Conservation (phyloP, 2,329 filamentous ascomycete species). For the Grosmannia clavigera region DNA sequence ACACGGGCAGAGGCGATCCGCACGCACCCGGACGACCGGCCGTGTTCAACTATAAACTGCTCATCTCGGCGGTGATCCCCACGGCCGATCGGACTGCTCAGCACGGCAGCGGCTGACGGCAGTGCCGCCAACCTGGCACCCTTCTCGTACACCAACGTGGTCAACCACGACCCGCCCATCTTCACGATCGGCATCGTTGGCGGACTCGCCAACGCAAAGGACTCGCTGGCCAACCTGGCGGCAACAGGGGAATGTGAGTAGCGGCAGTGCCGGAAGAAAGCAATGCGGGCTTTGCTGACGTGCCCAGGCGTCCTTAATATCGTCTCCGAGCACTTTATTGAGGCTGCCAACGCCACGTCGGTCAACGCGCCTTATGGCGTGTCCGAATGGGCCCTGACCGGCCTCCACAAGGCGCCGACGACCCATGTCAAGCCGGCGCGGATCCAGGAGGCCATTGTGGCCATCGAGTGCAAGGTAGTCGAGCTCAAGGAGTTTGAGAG, state of each 20-base stretch:
- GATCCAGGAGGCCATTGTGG: conserved; percentile 72
- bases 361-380: conserved; percentile 67
- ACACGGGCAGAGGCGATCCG: conserved; percentile 76
- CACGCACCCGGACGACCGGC: conserved; percentile 56
- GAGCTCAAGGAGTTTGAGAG: conserved; percentile 68
- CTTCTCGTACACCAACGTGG: conserved; percentile 74
- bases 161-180: conserved; percentile 77
- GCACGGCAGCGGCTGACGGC: conserved; percentile 43
- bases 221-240: conserved; percentile 62
- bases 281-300: too few relatives aligned
- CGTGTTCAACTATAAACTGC: conserved; percentile 76
- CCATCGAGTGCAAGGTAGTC: conserved; percentile 69
- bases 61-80: conserved; percentile 74
- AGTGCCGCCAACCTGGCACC: conserved; percentile 62
- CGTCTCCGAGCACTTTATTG: conserved; percentile 70
- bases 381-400: conserved; percentile 69
- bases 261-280: too few relatives aligned
- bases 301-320: conserved; percentile 64
- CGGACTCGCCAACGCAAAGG: conserved; percentile 49
- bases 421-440: conserved; percentile 47
- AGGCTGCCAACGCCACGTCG: conserved; percentile 73
- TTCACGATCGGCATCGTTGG: conserved; percentile 51
- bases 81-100: conserved; percentile 61
- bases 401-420: conserved; percentile 55
- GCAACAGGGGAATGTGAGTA: conserved; percentile 53